These are phyloP conservation scores for Cercospora sesami DNA, from an alignment of 2,329 filamentous ascomycete species.

Conservation along the genomic window DNA sequence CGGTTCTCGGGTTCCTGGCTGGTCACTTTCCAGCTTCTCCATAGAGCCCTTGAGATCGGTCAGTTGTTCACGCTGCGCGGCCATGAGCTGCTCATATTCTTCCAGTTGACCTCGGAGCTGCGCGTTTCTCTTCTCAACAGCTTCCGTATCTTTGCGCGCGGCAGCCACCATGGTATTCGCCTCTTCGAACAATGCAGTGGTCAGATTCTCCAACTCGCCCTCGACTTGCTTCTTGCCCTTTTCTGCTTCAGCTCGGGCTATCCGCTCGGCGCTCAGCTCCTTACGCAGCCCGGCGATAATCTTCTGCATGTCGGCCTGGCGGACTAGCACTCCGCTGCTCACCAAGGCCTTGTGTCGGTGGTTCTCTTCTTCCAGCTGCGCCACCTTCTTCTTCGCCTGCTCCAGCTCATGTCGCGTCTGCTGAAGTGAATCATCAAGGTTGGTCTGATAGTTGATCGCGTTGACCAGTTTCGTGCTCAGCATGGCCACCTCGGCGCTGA, in stretches of 20 bases:
- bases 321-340: conserved; percentile 71
- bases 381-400: conserved; percentile 65
- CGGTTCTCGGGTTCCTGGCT: conserved; percentile 62
- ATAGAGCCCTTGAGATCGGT: conserved; percentile 88
- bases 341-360: conserved; percentile 70
- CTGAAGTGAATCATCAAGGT: conserved; percentile 82
- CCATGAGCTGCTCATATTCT: conserved; percentile 81
- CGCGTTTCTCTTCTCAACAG: conserved; percentile 75
- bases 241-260: conserved; percentile 46
- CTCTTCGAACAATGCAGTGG: conserved; percentile 92
- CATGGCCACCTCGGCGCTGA: conserved; percentile 77
- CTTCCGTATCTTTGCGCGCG: conserved; percentile 81
- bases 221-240: conserved; percentile 84
- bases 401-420: conserved; percentile 82
- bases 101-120: conserved; percentile 80
- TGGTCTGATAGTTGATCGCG: conserved; percentile 94
- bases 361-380: conserved; percentile 67
- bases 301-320: conserved; percentile 68
- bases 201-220: conserved; percentile 85
- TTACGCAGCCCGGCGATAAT: conserved; percentile 44
- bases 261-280: conserved; percentile 47
- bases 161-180: conserved; percentile 96
- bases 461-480: conserved; percentile 95
- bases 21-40: conserved; percentile 79
- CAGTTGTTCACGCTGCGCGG: conserved; percentile 90